phyloP scores from a whole-genome alignment of 225 moss, liverwort and hornwort genomes.

The Anthoceros angustus region DNA sequence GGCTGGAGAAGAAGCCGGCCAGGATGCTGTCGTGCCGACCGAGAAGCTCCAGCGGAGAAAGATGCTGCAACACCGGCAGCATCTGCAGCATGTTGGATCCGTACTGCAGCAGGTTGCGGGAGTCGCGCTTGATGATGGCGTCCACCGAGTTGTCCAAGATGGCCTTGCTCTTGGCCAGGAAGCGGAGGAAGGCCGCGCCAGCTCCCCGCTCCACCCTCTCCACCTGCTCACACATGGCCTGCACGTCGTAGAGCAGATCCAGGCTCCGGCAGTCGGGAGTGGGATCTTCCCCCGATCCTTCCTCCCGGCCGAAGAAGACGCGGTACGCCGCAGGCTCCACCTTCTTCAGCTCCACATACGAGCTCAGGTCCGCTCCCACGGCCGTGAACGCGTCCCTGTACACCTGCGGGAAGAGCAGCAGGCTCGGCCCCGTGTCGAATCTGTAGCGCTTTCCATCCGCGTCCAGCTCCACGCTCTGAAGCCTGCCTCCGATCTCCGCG shows the following conservation, averaged over 20 bases:
- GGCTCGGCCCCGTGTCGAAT: conserved; percentile 34
- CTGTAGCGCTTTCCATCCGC: conserved; percentile 17
- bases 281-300: conserved; percentile 7
- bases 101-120: conserved; percentile 24
- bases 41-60: conserved; percentile 33
- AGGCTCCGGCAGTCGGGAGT: conserved; percentile 8
- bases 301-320: conserved; percentile 25
- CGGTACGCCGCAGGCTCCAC: conserved; percentile 33
- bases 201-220: conserved; percentile 25
- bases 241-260: conserved; percentile 32
- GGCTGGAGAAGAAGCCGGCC: conserved; percentile 21
- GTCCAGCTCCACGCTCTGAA: conserved; percentile 16
- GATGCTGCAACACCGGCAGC: conserved; percentile 24
- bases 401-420: conserved; percentile 32
- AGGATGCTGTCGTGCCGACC: conserved; percentile 23
- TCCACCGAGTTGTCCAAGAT: conserved; percentile 17
- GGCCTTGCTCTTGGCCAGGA: conserved; percentile 26
- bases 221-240: conserved; percentile 29
- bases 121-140: conserved; percentile 27
- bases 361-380: conserved; percentile 26
- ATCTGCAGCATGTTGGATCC: conserved; percentile 22
- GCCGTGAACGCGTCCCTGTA: conserved; percentile 31
- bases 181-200: conserved; percentile 21
- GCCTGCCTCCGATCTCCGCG: conserved; percentile 18
- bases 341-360: conserved; percentile 22